phyloP scores from a whole-genome alignment of 441 rosid genomes.

The Corymbia citriodora region DNA sequence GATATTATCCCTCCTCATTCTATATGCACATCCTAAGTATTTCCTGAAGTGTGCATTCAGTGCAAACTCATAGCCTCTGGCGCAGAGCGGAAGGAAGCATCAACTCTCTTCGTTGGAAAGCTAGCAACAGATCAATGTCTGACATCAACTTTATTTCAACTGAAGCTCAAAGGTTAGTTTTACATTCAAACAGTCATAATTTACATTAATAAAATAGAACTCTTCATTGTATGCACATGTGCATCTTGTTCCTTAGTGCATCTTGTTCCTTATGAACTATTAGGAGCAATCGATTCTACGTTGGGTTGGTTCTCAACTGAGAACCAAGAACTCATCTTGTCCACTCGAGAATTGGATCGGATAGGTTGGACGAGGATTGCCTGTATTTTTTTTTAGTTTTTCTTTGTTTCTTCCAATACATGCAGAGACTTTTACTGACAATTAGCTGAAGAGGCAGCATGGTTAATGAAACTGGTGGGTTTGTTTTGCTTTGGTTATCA shows the following conservation, averaged over 20 bases:
- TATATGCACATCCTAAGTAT: not conserved
- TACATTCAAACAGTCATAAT: not conserved
- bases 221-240: not conserved
- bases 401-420: fast-evolving
- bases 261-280: not conserved
- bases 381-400: too few species aligned
- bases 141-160: not conserved
- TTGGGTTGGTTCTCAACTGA: fast-evolving
- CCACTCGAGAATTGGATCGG: fast-evolving
- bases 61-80: not conserved
- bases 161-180: not conserved
- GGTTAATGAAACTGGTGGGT: not conserved
- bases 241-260: not conserved
- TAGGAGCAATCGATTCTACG: not conserved
- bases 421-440: not conserved
- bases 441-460: not conserved
- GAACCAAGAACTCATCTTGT: fast-evolving
- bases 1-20: not conserved
- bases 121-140: not conserved
- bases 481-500: not conserved
- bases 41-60: not conserved
- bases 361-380: fast-evolving
- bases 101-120: not conserved
- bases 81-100: not conserved
- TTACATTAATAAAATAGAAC: not conserved